Evolutionary conservation across 1,284 basidiomycete genomes (phyloP).

Genomic region (Heterobasidion occidentale): DNA sequence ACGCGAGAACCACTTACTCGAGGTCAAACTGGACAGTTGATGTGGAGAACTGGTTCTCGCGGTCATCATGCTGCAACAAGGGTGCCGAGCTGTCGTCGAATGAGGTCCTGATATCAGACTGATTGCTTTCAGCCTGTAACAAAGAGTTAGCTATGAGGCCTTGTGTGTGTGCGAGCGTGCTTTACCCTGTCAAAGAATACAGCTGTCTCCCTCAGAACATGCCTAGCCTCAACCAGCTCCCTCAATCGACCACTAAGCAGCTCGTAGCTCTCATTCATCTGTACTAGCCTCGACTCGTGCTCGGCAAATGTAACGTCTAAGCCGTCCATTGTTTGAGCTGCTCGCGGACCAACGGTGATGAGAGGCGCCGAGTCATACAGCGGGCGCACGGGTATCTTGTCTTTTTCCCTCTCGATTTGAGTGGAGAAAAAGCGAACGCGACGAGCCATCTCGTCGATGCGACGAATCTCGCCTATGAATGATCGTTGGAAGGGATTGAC

Average conservation of each 20-base stretch:
- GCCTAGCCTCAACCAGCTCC: conserved; percentile 87
- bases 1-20: conserved; percentile 44
- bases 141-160: neutral
- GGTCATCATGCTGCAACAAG: conserved; percentile 85
- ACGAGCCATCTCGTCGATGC: conserved; percentile 93
- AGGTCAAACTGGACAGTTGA: conserved; percentile 71
- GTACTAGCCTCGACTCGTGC: no score
- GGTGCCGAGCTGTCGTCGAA: conserved; percentile 91
- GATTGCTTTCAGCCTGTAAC: conserved; percentile 71
- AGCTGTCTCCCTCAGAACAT: conserved; percentile 93
- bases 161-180: conserved; percentile 1
- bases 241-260: conserved; percentile 80
- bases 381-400: conserved; percentile 75
- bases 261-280: conserved; percentile 95
- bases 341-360: no score
- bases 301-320: no score
- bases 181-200: conserved; percentile 89
- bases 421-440: conserved; percentile 79
- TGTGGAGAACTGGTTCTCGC: conserved; percentile 58
- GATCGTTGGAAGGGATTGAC: conserved; percentile 98
- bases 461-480: conserved; percentile 92
- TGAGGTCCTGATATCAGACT: conserved; percentile 78
- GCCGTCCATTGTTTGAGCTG: no score
- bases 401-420: conserved; percentile 84
- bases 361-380: conserved; percentile 26